These are phyloP conservation scores for Diophrys appendiculata DNA, from an alignment of 73 alveolate genomes.

Conservation along the genomic window DNA sequence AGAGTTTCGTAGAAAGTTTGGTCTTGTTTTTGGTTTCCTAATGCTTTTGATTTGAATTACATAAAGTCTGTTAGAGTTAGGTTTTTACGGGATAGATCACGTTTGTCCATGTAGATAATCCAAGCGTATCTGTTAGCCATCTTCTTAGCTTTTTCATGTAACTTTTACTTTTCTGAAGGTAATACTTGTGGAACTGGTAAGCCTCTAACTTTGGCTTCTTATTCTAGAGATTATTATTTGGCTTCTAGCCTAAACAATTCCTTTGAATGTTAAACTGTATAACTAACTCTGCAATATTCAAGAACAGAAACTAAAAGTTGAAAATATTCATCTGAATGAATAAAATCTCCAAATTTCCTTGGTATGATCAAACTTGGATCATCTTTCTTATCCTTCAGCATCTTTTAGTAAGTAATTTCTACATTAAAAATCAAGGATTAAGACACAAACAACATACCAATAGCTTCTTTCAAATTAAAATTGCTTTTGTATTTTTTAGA, in stretches of 20 bases:
- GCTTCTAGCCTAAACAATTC: slow-evolving; percentile 57
- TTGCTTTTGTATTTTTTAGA: slow-evolving; percentile 51
- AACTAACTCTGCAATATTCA: slow-evolving; percentile 56
- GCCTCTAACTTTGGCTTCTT: slow-evolving; percentile 68
- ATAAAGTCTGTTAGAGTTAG: slow-evolving; percentile 34
- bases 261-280: not conserved
- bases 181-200: slow-evolving; percentile 66
- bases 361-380: slow-evolving; percentile 68
- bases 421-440: not conserved
- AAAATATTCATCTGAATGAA: slow-evolving; percentile 45
- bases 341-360: slow-evolving; percentile 42
- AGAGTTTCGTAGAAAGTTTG: slow-evolving; percentile 69
- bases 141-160: slow-evolving; percentile 64
- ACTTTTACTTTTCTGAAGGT: slow-evolving; percentile 68
- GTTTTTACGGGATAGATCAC: slow-evolving; percentile 19
- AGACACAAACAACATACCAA: slow-evolving; percentile 22
- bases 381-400: slow-evolving; percentile 71
- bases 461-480: slow-evolving; percentile 44
- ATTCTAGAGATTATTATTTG: slow-evolving; percentile 49
- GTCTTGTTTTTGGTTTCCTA: slow-evolving; percentile 57
- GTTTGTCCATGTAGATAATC: slow-evolving; percentile 56
- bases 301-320: slow-evolving; percentile 51
- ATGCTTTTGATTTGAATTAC: slow-evolving; percentile 37
- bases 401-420: slow-evolving; percentile 45
- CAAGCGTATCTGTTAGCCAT: slow-evolving; percentile 65